phyloP scores from a whole-genome alignment of 1,139 yeast genomes.

The Diutina ranongensis region DNA sequence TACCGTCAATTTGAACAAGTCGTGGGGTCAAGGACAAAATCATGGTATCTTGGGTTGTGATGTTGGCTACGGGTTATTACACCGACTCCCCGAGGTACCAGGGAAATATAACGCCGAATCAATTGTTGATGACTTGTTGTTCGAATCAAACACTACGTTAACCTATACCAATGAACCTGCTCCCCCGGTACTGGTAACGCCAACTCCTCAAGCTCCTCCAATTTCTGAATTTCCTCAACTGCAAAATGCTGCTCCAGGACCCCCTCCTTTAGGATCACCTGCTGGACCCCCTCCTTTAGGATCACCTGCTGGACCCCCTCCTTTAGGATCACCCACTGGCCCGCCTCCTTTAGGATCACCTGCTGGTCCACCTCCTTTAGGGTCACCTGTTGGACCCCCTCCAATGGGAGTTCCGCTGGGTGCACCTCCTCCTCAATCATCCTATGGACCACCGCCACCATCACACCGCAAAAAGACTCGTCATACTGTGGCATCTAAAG shows the following conservation, averaged over 20 bases:
- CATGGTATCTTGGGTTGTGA: conserved; percentile 85
- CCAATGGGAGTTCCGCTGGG: background rate
- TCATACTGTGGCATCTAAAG: background rate
- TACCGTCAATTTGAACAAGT: conserved; percentile 42
- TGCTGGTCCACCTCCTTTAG: background rate
- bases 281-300: background rate
- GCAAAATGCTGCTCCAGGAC: background rate
- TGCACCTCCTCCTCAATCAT: background rate
- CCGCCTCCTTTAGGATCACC: background rate
- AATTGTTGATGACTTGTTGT: conserved; percentile 27
- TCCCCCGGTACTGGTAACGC: background rate
- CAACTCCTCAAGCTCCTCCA: background rate
- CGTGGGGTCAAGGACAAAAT: conserved; percentile 41
- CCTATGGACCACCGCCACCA: background rate
- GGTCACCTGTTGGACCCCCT: background rate
- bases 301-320: background rate
- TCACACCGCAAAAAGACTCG: background rate
- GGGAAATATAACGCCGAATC: conserved; percentile 30
- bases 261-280: background rate
- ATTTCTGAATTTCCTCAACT: background rate
- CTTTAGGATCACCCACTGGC: background rate
- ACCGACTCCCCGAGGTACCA: conserved; percentile 63
- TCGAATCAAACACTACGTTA: conserved; percentile 13
- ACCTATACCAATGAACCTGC: background rate
- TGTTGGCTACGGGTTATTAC: conserved; percentile 85